phyloP scores from a whole-genome alignment of 768 basidiomycete species.

The Amanita jacksonii region DNA sequence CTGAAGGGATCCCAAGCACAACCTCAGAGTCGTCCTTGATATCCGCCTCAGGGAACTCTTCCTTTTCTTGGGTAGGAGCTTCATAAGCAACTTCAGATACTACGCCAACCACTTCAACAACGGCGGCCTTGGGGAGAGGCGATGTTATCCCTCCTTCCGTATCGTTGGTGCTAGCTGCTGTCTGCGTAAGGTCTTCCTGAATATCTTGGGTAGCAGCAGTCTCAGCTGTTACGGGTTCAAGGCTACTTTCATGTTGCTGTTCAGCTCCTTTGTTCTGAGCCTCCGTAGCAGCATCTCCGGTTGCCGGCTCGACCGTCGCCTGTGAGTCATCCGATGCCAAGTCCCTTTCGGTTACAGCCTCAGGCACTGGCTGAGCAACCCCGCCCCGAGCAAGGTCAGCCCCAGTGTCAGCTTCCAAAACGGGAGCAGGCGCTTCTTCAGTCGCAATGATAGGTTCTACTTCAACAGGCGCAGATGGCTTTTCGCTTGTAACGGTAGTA shows the following conservation, averaged over 20 bases:
- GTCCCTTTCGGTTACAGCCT: background rate
- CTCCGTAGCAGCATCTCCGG: slow-evolving; percentile 1
- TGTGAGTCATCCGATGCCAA: background rate
- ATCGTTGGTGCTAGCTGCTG: background rate
- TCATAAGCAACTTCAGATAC: background rate
- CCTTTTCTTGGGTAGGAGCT: background rate
- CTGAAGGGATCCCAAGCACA: background rate
- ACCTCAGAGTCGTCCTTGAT: slow-evolving; percentile 4
- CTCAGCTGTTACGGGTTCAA: slow-evolving; percentile 1
- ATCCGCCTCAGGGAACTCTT: slow-evolving; percentile 6
- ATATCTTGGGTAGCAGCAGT: slow-evolving; percentile 1
- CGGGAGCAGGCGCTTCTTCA: background rate
- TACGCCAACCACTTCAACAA: background rate
- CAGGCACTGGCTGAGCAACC: background rate
- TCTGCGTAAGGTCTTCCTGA: slow-evolving; percentile 1
- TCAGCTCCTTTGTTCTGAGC: background rate
- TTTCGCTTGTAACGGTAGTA: background rate
- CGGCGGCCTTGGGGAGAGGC: background rate
- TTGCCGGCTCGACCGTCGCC: background rate
- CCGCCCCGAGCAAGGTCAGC: background rate
- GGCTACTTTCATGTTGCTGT: too few relatives aligned
- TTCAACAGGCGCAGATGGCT: background rate
- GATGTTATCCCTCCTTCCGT: slow-evolving; percentile 3
- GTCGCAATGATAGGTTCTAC: background rate
- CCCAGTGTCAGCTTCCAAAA: background rate